phyloP scores from a whole-genome alignment of 2,329 filamentous ascomycete genomes.

The Colletotrichum sojae region DNA sequence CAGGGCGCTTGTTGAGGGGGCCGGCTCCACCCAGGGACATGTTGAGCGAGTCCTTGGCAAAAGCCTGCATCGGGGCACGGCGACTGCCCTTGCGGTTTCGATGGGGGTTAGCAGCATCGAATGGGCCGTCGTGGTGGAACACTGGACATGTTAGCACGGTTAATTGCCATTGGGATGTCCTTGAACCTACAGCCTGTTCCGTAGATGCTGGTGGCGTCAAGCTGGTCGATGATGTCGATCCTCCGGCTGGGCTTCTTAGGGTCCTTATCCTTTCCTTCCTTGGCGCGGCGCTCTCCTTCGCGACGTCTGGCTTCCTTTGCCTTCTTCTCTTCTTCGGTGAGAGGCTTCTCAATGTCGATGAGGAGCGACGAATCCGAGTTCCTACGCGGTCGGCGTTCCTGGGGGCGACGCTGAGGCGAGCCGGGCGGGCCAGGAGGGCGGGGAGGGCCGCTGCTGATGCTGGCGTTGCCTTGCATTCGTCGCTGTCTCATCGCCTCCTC shows the following conservation, averaged over 20 bases:
- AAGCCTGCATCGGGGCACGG: slow-evolving; percentile 95
- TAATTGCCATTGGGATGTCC: slow-evolving; percentile 9
- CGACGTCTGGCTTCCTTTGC: slow-evolving; percentile 63
- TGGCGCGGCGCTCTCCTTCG: slow-evolving; percentile 65
- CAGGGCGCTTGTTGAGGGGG: slow-evolving; percentile 84
- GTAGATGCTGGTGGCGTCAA: slow-evolving; percentile 97
- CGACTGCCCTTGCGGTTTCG: slow-evolving; percentile 88
- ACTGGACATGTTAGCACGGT: slow-evolving; percentile 65
- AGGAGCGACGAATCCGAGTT: slow-evolving; percentile 86
- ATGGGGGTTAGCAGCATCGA: slow-evolving; percentile 95
- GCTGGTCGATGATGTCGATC: slow-evolving; percentile 94
- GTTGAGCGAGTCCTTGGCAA: slow-evolving; percentile 92
- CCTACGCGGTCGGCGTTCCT: slow-evolving; percentile 71
- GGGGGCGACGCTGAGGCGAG: slow-evolving; percentile 56
- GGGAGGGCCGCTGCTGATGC: slow-evolving; percentile 48
- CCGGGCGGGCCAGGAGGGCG: slow-evolving; percentile 50
- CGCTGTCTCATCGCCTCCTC: slow-evolving; percentile 74
- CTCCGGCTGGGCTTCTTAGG: slow-evolving; percentile 63
- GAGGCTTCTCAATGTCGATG: slow-evolving; percentile 67
- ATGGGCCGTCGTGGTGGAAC: slow-evolving; percentile 97
- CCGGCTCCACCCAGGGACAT: slow-evolving; percentile 91
- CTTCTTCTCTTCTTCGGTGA: slow-evolving; percentile 73
- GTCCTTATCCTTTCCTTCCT: slow-evolving; percentile 64
- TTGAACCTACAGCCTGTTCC: slow-evolving; percentile 84
- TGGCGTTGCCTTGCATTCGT: slow-evolving; percentile 54